Evolutionary conservation across 495 filamentous ascomycete genomes (phyloP).

Genomic region (Hamigera avellanea): DNA sequence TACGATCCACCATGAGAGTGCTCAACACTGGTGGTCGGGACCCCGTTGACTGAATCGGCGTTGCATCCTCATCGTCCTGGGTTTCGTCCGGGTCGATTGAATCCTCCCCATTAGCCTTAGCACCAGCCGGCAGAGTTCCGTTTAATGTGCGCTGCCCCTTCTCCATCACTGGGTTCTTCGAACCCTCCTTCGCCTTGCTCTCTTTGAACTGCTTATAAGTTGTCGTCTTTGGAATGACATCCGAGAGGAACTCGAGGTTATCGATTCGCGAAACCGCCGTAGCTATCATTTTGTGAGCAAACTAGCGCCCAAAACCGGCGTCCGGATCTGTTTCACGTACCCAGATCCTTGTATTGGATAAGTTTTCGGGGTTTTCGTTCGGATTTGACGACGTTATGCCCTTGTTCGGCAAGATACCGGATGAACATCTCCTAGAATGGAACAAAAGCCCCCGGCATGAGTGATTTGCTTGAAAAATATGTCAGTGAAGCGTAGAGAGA

Average conservation of each 20-base stretch:
- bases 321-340: constrained; percentile 24
- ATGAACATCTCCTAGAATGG: constrained; percentile 79
- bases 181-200: constrained; percentile 38
- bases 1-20: constrained; percentile 28
- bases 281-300: constrained; percentile 40
- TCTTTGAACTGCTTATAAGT: constrained; percentile 72
- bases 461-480: too few relatives aligned
- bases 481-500: too few relatives aligned
- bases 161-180: constrained; percentile 31
- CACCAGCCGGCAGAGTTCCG: constrained; percentile 13
- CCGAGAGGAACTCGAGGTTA: constrained; percentile 89
- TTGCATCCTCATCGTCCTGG: not conserved
- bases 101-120: constrained; percentile 21
- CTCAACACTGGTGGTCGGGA: constrained; percentile 23
- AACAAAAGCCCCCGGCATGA: constrained; percentile 5
- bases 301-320: too few relatives aligned
- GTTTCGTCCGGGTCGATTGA: too few relatives aligned
- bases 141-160: constrained; percentile 45
- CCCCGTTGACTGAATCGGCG: constrained; percentile 10
- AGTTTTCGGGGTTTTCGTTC: constrained; percentile 87
- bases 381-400: constrained; percentile 75
- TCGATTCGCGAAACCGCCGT: constrained; percentile 80
- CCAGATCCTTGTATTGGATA: constrained; percentile 91
- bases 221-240: constrained; percentile 77
- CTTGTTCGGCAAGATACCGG: constrained; percentile 76